Conservation (phyloP, 2,329 filamentous ascomycete genomes). For the Trichoderma simmonsii region DNA sequence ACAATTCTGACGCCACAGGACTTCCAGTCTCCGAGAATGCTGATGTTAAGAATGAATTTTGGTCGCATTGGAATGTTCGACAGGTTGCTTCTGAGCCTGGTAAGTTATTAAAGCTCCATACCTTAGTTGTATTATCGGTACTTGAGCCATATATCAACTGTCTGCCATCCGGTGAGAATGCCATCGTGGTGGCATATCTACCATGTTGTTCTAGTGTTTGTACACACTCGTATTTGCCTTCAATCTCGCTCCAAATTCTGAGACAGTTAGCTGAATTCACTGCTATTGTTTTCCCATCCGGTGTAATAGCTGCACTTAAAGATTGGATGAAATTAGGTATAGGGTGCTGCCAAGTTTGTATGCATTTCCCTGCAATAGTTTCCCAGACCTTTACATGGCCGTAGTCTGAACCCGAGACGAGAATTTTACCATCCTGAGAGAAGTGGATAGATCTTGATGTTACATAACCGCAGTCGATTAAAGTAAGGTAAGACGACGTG, state of each 20-base stretch:
- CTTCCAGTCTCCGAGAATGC: background rate
- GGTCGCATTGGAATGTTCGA: too few species aligned
- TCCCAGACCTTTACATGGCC: background rate
- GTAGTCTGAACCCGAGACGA: background rate
- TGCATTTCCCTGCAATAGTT: background rate
- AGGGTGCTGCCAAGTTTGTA: background rate
- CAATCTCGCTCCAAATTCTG: background rate
- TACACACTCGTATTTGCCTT: background rate
- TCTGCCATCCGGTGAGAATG: background rate
- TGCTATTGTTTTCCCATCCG: background rate
- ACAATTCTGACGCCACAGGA: background rate
- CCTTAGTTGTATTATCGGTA: background rate
- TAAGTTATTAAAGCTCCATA: background rate
- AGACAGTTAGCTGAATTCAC: fast-evolving
- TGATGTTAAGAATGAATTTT: background rate
- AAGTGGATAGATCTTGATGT: background rate
- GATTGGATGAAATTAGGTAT: background rate
- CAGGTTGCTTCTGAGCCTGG: background rate
- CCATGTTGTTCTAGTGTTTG: background rate
- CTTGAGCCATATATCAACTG: background rate
- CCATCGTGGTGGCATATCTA: fast-evolving
- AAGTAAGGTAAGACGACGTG: background rate
- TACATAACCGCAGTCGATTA: background rate
- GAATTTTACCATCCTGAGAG: background rate
- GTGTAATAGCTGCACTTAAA: background rate